Evolutionary conservation across 2,329 filamentous ascomycete species (phyloP).

Genomic region (Botryotinia convoluta): DNA sequence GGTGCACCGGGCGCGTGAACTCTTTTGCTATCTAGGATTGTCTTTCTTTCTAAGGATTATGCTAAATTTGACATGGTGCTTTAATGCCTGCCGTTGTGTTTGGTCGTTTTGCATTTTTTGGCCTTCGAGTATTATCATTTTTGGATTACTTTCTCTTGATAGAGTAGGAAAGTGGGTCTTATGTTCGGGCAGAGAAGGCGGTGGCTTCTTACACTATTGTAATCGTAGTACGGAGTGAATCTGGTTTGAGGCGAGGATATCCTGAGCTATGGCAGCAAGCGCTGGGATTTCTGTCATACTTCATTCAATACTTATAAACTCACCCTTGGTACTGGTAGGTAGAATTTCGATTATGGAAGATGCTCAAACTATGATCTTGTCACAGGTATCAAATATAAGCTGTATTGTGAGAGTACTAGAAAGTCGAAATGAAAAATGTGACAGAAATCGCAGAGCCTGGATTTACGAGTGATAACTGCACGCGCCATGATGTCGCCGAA

Average conservation of each 20-base stretch:
- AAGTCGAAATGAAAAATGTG: not conserved
- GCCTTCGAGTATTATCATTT: not conserved
- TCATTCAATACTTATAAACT: not conserved
- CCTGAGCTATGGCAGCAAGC: not conserved
- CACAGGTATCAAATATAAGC: not conserved
- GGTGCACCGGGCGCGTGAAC: not conserved
- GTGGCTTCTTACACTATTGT: not conserved
- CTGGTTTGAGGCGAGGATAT: not conserved
- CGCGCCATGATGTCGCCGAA: not conserved
- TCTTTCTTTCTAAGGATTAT: too few species aligned
- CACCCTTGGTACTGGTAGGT: not conserved
- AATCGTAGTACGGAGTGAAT: not conserved
- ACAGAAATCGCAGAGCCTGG: not conserved
- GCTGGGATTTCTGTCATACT: not conserved
- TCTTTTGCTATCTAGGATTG: not conserved
- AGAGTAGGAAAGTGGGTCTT: not conserved
- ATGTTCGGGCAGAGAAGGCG: too few species aligned
- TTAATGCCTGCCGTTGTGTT: not conserved
- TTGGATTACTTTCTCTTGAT: not conserved
- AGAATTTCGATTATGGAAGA: not conserved
- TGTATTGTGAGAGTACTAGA: not conserved
- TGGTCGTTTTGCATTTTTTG: not conserved
- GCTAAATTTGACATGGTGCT: not conserved
- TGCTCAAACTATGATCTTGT: not conserved
- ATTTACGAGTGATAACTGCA: not conserved